A percentile compares a stretch with the other conserved stretches of the same genome.
Conservation (phyloP, 2,329 filamentous ascomycete species). For the Penicillium sp. region DNA sequence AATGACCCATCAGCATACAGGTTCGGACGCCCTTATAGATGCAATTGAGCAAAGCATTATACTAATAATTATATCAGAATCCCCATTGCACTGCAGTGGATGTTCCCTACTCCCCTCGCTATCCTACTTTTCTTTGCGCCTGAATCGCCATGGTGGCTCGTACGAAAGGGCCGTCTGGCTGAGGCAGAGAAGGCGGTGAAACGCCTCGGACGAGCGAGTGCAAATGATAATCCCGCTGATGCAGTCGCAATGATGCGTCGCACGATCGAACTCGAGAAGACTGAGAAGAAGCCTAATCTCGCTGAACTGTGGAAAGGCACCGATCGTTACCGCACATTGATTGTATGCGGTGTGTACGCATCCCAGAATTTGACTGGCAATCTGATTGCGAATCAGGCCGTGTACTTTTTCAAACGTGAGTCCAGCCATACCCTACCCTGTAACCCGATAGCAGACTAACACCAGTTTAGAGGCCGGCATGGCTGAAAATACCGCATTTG, state of each 20-base stretch:
- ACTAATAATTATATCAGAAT: slow-evolving; percentile 51
- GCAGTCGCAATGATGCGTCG: slow-evolving; percentile 66
- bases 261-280: slow-evolving; percentile 61
- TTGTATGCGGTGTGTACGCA: slow-evolving; percentile 64
- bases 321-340: slow-evolving; percentile 61
- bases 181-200: slow-evolving; percentile 55
- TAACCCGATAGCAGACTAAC: slow-evolving; percentile 35
- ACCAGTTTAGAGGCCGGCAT: slow-evolving; percentile 65
- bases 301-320: slow-evolving; percentile 62
- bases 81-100: slow-evolving; percentile 64
- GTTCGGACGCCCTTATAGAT: slow-evolving; percentile 43
- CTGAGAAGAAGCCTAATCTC: slow-evolving; percentile 54
- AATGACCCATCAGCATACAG: slow-evolving; percentile 47
- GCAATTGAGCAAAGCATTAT: slow-evolving; percentile 31
- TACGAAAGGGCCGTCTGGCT: slow-evolving; percentile 55
- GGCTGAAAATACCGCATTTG: slow-evolving; percentile 60
- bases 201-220: slow-evolving; percentile 56
- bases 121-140: slow-evolving; percentile 60
- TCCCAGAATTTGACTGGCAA: slow-evolving; percentile 67
- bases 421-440: slow-evolving; percentile 26
- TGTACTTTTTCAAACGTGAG: slow-evolving; percentile 62
- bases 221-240: slow-evolving; percentile 49
- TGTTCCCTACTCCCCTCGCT: slow-evolving; percentile 62
- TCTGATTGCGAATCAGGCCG: slow-evolving; percentile 66
- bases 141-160: slow-evolving; percentile 60